Evolutionary conservation across 768 basidiomycete genomes (phyloP).

Genomic region (Inosperma sp.): DNA sequence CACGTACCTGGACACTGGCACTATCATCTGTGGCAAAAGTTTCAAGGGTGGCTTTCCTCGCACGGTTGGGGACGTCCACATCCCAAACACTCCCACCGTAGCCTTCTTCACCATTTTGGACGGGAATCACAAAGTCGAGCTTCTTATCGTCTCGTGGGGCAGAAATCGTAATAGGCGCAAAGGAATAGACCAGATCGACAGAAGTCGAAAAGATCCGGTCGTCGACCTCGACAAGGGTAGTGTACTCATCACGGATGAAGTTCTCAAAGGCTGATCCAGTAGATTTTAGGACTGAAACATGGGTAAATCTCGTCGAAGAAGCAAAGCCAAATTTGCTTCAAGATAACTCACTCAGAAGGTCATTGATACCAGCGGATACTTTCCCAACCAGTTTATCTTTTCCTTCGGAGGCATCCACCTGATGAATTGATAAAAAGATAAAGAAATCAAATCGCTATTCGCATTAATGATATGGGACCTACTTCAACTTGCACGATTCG

Average conservation of each 20-base stretch:
- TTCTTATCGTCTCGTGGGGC: slow-evolving; percentile 49
- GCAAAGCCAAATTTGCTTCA: not conserved
- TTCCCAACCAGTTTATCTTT: slow-evolving; percentile 58
- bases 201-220: slow-evolving; percentile 92
- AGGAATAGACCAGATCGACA: slow-evolving; percentile 71
- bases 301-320: not conserved
- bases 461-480: slow-evolving; percentile 16
- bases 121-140: slow-evolving; percentile 44
- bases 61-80: slow-evolving; percentile 45
- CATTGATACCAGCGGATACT: slow-evolving; percentile 67
- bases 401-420: slow-evolving; percentile 65
- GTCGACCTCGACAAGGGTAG: slow-evolving; percentile 77
- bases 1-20: slow-evolving; percentile 81
- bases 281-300: slow-evolving; percentile 74
- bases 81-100: slow-evolving; percentile 55
- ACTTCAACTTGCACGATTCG: slow-evolving; percentile 59
- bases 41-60: slow-evolving; percentile 65
- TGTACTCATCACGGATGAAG: slow-evolving; percentile 82
- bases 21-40: slow-evolving; percentile 85
- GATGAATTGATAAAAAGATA: not conserved
- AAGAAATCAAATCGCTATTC: too few relatives aligned
- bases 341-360: slow-evolving; percentile 62
- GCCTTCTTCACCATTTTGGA: slow-evolving; percentile 30
- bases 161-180: slow-evolving; percentile 44
- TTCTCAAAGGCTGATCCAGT: slow-evolving; percentile 80